Conservation (phyloP, 768 basidiomycete species). For the Pholiota conissans region DNA sequence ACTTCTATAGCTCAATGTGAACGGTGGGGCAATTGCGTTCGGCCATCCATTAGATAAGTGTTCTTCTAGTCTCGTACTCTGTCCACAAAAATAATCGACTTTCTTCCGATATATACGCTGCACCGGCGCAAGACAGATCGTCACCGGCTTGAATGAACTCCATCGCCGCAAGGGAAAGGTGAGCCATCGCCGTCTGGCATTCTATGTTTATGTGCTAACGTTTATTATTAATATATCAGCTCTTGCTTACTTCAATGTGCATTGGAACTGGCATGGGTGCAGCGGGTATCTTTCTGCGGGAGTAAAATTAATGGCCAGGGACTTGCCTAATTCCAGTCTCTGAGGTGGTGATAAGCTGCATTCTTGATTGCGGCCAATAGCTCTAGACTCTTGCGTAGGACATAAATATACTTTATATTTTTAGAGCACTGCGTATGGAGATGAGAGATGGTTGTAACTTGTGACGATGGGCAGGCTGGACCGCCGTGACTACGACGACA, state of each 20-base stretch:
- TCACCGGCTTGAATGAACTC: constrained; percentile 77
- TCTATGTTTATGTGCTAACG: not conserved
- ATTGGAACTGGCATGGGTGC: constrained; percentile 94
- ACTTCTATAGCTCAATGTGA: constrained; percentile 67
- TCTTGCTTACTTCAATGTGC: constrained; percentile 89
- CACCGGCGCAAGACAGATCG: constrained; percentile 85
- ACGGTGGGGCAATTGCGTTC: constrained; percentile 88
- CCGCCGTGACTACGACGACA: not conserved
- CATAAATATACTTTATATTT: not conserved
- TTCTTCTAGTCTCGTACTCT: not conserved
- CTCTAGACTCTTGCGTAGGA: not conserved
- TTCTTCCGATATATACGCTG: constrained; percentile 48
- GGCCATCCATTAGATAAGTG: constrained; percentile 81
- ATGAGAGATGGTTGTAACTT: not conserved
- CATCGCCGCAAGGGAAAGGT: constrained; percentile 71
- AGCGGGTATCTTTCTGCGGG: constrained; percentile 69
- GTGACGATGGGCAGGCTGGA: not conserved
- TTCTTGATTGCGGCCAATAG: not conserved
- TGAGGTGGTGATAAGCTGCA: not conserved
- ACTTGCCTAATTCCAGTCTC: too few species aligned
- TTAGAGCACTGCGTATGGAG: constrained; percentile 1
- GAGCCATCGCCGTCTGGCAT: constrained; percentile 23
- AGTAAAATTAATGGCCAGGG: too few species aligned
- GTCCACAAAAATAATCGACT: constrained; percentile 17
- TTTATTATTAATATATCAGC: constrained; percentile 34